phyloP scores from a whole-genome alignment of 1,284 basidiomycete genomes.

The Ceratorhiza oryzae-sativae region DNA sequence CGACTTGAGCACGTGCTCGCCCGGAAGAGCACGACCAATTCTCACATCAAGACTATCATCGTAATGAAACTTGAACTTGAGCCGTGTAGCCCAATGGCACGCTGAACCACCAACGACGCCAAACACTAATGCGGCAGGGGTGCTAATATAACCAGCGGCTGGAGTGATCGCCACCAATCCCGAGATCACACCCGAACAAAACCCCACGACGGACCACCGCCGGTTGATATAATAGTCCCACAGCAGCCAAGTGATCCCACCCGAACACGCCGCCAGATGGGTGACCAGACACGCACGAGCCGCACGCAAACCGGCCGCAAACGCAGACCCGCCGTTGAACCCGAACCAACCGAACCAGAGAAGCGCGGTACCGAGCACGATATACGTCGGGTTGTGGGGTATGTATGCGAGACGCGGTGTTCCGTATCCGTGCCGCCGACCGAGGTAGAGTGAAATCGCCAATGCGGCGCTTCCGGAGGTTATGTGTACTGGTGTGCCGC shows the following conservation, averaged over 20 bases:
- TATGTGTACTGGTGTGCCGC: constrained; percentile 93
- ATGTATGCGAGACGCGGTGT: constrained; percentile 87
- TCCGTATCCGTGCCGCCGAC: constrained; percentile 74
- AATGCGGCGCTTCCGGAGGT: constrained; percentile 87
- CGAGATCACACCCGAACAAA: constrained; percentile 84
- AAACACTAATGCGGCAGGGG: constrained; percentile 76
- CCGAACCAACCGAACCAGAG: constrained; percentile 86
- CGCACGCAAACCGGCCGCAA: constrained; percentile 89
- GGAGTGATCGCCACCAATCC: constrained; percentile 93
- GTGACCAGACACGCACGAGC: too few species aligned
- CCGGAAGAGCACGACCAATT: too few species aligned
- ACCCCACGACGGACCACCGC: constrained; percentile 81
- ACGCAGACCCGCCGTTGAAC: constrained; percentile 70
- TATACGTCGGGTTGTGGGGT: constrained; percentile 90
- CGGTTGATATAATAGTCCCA: constrained; percentile 53
- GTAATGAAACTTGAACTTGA: too few species aligned
- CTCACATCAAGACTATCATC: too few species aligned
- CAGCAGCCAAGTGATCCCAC: constrained; percentile 42
- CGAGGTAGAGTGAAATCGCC: constrained; percentile 86
- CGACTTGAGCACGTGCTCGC: too few species aligned
- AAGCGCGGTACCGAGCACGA: constrained; percentile 85
- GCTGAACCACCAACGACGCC: constrained; percentile 77
- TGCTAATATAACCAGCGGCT: constrained; percentile 70
- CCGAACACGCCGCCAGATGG: too few species aligned
- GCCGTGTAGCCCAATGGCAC: constrained; percentile 94